These are phyloP conservation scores for Henckelia pumila DNA, from an alignment of 257 asterid species.

Conservation along the genomic window DNA sequence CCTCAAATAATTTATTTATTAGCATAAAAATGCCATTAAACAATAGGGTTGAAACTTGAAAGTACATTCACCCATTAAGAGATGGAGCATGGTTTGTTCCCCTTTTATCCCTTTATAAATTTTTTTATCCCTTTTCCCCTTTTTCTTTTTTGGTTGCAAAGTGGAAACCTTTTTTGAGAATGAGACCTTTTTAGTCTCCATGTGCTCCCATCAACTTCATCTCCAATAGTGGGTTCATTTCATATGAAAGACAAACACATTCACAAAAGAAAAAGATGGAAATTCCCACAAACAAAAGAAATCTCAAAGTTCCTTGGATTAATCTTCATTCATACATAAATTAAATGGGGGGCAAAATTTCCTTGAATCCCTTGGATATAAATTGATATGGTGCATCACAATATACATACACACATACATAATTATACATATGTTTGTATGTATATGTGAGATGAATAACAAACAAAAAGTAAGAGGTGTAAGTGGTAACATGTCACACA, in stretches of 20 bases:
- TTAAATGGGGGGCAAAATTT: no score
- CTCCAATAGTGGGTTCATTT: slow-evolving; percentile 37
- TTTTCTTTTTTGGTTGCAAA: slow-evolving; percentile 47
- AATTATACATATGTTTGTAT: background rate
- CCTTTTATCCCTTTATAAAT: slow-evolving; percentile 25
- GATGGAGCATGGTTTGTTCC: slow-evolving; percentile 57
- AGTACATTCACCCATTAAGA: slow-evolving; percentile 38
- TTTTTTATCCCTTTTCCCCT: slow-evolving; percentile 33
- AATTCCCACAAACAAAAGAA: background rate
- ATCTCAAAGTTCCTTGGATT: background rate
- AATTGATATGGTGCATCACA: background rate
- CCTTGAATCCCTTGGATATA: no score
- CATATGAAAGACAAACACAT: slow-evolving; percentile 36
- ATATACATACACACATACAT: background rate
- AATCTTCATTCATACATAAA: background rate
- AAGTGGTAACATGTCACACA: slow-evolving; percentile 59
- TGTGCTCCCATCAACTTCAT: slow-evolving; percentile 52
- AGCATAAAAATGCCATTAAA: background rate
- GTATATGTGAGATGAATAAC: slow-evolving; percentile 31
- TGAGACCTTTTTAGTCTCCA: slow-evolving; percentile 53
- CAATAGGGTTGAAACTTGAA: slow-evolving; percentile 20
- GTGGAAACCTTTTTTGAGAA: slow-evolving; percentile 53
- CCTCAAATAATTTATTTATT: no score
- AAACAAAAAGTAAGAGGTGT: slow-evolving; percentile 56
- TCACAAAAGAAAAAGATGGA: slow-evolving; percentile 4